Base-by-base conservation (phyloP, 2,329 filamentous ascomycete species). In the Xylariaceae sp. region DNA sequence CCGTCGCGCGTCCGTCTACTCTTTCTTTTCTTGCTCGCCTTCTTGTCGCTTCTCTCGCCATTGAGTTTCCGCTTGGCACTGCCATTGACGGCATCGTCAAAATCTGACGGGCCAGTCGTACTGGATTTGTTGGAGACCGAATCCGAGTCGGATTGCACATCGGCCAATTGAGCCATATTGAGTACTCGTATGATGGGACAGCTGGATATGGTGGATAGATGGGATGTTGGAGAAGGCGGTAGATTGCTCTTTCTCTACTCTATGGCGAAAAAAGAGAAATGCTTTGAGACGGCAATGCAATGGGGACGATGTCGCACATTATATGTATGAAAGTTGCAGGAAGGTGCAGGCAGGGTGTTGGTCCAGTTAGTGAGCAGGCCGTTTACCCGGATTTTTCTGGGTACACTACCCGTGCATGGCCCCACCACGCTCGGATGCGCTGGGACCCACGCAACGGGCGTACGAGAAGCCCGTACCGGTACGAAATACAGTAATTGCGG, bases 1-100 rank as follows among this genome's bases (percentile, higher is more conserved):
- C 64, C 67, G 56, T 72, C 71, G 34, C 65, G 69, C 2, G 63
- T 50, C 37, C 71, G 63, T 58, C 66, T 66, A 51, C 61, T 65
- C 55, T 61, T 70, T 53, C 67, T 66, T 57, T 70, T 71, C 65
- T 71, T 74, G 30, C 56, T 64, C 3, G 72, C 71, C 60, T 72
- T 75, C 59, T 68, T 70, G 37, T 71, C 60, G 56, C 68, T 63
- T 48, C 60, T 62, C 37, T 62, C 67, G 57, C 61, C 52, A 50
- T 55, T 55, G 10, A 47, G 51, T 4, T 34, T 53, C 18, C 44
- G 60, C 42, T 55, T 66, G 9, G 57, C 60, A 58, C 58, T 65
- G 55, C 66, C 71, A 57, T 69, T 68, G 59, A 64, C 65, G 8
- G 70, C 68, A 57, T 72, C 71, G 37, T 74, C 71, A 52, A 70